Evolutionary conservation across 2,329 filamentous ascomycete species (phyloP), one percentile per base, ranked within the genome.

Genomic region (Cercospora sp.): DNA sequence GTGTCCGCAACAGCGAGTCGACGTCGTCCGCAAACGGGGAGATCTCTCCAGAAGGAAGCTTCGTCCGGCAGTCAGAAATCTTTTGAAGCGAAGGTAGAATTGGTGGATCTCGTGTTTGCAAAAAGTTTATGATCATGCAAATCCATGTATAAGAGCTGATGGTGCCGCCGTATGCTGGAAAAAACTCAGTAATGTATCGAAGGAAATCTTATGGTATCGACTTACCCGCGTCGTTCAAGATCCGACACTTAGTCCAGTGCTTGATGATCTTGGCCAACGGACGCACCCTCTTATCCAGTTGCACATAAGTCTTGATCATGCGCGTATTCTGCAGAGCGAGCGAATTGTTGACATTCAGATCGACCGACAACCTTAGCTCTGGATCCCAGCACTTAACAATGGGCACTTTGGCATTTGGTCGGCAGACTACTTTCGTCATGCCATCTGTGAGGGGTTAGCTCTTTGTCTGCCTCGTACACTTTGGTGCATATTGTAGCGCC

Each of bases 311-410:
- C 78, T 94, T 92, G 75, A 99, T 95, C 94, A 99, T 96, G 61
- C 94, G 89, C 13, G 95, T 99, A 76, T 99, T 99, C 79, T 98
- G 94, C 69, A 99, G 83, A 3, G 95, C 95, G 63, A 96, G 81
- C 0, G 94, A 95, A 75, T 98, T 99, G 83, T 99, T 99, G 81
- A 99, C 94, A 75, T 99, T 99, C 90, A 99, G 95, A 78, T 99
- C 95, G 79, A 94, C 97, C 16, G 93, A 91, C 61, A 99, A 84
- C 72, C 90, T 85, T 66, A 97, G 84, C 79, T 97, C 93, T 3
- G 95, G 95, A 78, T 99, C 95, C 94, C 95, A 99, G 65, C 97
- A 92, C 83, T 98, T 98, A 74, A 99, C 95, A 76, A 99, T 99
- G 3, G 95, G 94, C 13, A 99, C 95, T 80, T 97, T 98, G 68